Percentiles rank a stretch among this genome's conserved stretches.
These are phyloP conservation scores for Arachis stenosperma DNA, from an alignment of 306 rosid genomes.

Conservation along the genomic window DNA sequence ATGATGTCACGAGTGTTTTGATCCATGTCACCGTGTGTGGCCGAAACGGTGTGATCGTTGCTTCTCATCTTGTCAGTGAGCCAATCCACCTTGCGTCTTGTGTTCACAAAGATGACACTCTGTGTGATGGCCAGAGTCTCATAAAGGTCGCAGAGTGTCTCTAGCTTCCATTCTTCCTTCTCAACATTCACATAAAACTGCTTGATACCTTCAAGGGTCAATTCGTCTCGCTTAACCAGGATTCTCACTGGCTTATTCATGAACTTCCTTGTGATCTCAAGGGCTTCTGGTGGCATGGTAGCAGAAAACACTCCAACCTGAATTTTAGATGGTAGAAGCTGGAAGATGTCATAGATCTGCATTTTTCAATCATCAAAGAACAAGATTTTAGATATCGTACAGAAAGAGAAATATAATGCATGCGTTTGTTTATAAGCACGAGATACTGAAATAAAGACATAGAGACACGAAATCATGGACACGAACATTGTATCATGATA, in stretches of 20 bases:
- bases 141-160: constrained; percentile 87
- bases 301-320: constrained; percentile 98
- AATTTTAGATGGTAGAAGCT: constrained; percentile 80
- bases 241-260: constrained; percentile 97
- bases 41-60: constrained; percentile 91
- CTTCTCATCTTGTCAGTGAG: constrained; percentile 93
- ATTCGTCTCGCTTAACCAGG: constrained; percentile 89
- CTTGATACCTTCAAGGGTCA: constrained; percentile 94
- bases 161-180: constrained; percentile 93
- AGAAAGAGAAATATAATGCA: not conserved
- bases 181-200: constrained; percentile 90
- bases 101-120: constrained; percentile 89
- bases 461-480: no score
- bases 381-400: not conserved
- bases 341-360: constrained; percentile 95
- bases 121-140: constrained; percentile 93
- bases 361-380: constrained; percentile 28
- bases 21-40: constrained; percentile 99
- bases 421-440: no score
- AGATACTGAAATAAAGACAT: no score
- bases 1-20: constrained; percentile 90
- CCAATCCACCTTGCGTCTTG: constrained; percentile 97
- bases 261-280: constrained; percentile 90
- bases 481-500: no score
- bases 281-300: constrained; percentile 96